phyloP scores from a whole-genome alignment of 2,329 filamentous ascomycete genomes.

The Epichloe typhina region DNA sequence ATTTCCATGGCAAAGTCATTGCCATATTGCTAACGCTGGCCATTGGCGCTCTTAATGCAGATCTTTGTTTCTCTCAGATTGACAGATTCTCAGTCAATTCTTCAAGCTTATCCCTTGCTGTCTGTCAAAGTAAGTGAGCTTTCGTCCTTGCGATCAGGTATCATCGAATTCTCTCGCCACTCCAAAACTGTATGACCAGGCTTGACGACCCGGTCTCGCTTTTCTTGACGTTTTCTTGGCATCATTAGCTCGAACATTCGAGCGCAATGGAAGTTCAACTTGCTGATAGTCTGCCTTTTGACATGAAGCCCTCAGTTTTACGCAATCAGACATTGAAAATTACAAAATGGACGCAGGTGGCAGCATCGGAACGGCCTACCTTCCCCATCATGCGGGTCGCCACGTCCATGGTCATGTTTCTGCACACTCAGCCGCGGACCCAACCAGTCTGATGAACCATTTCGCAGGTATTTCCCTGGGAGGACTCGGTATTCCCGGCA shows the following conservation, averaged over 20 bases:
- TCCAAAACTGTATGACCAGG: background rate
- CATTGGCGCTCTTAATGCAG: background rate
- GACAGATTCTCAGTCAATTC: slow-evolving; percentile 9
- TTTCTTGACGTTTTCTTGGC: background rate
- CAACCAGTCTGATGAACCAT: slow-evolving; percentile 19
- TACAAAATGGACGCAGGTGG: slow-evolving; percentile 23
- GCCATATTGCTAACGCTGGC: background rate
- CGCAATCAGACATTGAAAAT: slow-evolving; percentile 16
- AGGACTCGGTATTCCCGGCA: slow-evolving; percentile 20
- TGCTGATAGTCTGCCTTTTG: background rate
- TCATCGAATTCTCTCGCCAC: background rate
- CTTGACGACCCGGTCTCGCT: background rate
- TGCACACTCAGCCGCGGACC: slow-evolving; percentile 18
- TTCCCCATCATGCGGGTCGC: slow-evolving; percentile 17
- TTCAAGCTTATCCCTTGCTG: slow-evolving; percentile 20
- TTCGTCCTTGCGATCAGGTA: slow-evolving; percentile 1
- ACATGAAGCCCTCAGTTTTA: slow-evolving; percentile 20
- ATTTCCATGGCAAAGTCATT: background rate
- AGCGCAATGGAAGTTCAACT: background rate
- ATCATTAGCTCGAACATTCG: background rate
- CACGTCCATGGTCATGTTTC: slow-evolving; percentile 17
- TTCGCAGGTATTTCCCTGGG: slow-evolving; percentile 26
- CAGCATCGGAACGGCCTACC: slow-evolving; percentile 19
- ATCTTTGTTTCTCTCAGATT: background rate
- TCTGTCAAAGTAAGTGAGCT: slow-evolving; percentile 11